Base-by-base conservation (phyloP, 2,329 filamentous ascomycete species). In the Metarhizium rileyi region DNA sequence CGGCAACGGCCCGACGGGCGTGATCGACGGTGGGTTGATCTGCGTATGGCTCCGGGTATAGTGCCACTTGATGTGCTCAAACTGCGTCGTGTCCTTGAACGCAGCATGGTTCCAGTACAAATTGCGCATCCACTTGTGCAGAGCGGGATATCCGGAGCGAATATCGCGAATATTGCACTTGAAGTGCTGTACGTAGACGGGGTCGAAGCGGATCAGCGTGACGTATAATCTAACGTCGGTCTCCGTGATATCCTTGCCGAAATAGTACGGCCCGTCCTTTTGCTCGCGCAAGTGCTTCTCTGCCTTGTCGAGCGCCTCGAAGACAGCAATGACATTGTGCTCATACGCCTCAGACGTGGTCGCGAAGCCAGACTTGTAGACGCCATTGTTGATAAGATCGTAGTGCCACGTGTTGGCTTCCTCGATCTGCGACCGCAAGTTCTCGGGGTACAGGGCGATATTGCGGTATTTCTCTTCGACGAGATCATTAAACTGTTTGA, bases 1-100 rank as follows among this genome's bases (percentile, higher is more conserved):
- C 36, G 90, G 90, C 61, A 89, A 59, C 5, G 93, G 91, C 0
- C 91, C 91, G 16, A 95, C 63, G 1, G 91, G 90, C 23, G 89
- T 91, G 62, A 98, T 95, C 36, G 75, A 72, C 46, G 72, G 66
- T 16, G 81, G 82, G 66, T 86, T 86, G 63, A 86, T 84, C 70
- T 85, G 76, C 9, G 73, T 74, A 60, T 82, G 78, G 56, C 76
- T 81, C 58, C 74, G 71, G 52, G 78, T 80, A 64, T 80, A 81
- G 64, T 84, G 81, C 66, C 73, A 85, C 79, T 95, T 96, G 72
- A 97, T 97, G 70, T 98, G 93, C 66, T 94, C 80, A 65, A 95
- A 95, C 66, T 96, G 80, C 22, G 90, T 95, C 53, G 90, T 93
- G 47, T 86, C 80, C 55, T 73, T 72, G 70, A 95, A 96, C 2